Base-by-base conservation (phyloP, 805 yeast genomes). In the Wickerhamiella parazyma region DNA sequence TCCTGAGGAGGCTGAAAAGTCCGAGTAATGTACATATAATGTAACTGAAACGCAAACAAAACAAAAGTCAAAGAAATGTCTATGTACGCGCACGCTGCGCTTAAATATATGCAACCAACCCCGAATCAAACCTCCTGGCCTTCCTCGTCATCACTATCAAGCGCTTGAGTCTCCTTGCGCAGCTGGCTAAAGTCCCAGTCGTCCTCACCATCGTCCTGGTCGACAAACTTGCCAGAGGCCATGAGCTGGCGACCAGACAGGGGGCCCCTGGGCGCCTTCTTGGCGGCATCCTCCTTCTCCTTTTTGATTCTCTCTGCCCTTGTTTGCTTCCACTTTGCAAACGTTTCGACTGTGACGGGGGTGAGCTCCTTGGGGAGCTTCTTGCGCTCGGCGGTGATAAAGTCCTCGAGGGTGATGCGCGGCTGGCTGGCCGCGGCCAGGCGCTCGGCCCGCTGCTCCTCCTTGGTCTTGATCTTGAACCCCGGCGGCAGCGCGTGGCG, bases 401-500 rank as follows among this genome's bases (percentile, higher is more conserved):
- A 91, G 49, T 93, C 98, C 64, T 91, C 99, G 56, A 91, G 69
- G 0, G 97, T 84, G 56, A 93, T 82, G 69, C 80, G 80, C 44
- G 94, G 95, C 56, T 82, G 84, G 44, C 73, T 69, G 43, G 84
- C 95, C 19, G 76, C 71, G 6, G 94, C 95, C 61, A 80, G 70
- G 56, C 78, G 80, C 63, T 91, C 98, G 57, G 84, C 66, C 58
- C 86, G 73, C 71, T 83, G 80, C 62, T 91, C 95, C 60, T 91
- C 98, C 65, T 87, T 89, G 29, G 98, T 93, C 71, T 91, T 91
- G 66, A 91, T 73, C 46, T 84, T 93, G 63, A 86, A 93, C 1
- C 98, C 99, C 38, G 93, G 87, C 33, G 99, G 99, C 57, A 91
- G 70, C 7, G 96, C 81, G 64, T 91, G 99, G 63, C 75, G 78